Evolutionary conservation across 371 early-diverging fungal genomes (phyloP), one percentile per base, ranked within the genome.

Genomic region (Fennellomyces sp.): DNA sequence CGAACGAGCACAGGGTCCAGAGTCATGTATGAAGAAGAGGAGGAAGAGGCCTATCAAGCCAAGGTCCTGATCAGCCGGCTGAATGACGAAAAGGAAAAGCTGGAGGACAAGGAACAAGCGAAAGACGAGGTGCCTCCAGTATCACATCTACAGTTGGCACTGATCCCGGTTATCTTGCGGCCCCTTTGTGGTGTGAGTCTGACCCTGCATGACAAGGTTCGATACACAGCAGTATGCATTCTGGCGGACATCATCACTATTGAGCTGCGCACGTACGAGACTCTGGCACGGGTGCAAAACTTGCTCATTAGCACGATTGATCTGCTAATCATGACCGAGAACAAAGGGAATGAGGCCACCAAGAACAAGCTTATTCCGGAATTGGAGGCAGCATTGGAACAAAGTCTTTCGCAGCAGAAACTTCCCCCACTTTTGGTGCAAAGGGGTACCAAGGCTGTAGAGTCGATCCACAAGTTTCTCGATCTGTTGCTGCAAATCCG

Each of bases 231-330:
- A 1, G 61, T 83, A 11, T 66, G 73, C 5, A 70, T 90, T 3
- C 69, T 91, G 31, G 86, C 84, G 36, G 84, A 84, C 68, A 84
- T 88, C 48, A 80, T 89, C 28, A 66, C 83, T n/a, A 78, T 82
- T 38, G 89, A 91, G 56, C 78, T 83, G 28, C 73, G 75, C 15
- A 61, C 79, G 1, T 72, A 70, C 41, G 82, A 81, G 10, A 69
- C 83, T 49, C 65, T 89, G 45, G 64, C 68, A 13, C 70, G 83
- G 23, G 73, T 88, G 13, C 86, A 88, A 53, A 77, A 79, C 35
- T 76, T 83, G 25, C 66, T 86, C 42, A 80, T 89, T 38, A 87
- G 88, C 52, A 78, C 84, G 0, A 56, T 90, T 49, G 89, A 90
- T 66, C 70, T 76, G 15, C 63, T 88, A 10, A 72, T 89, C 5